Base-by-base conservation (phyloP, 495 filamentous ascomycete species). In the Neurospora sp. region DNA sequence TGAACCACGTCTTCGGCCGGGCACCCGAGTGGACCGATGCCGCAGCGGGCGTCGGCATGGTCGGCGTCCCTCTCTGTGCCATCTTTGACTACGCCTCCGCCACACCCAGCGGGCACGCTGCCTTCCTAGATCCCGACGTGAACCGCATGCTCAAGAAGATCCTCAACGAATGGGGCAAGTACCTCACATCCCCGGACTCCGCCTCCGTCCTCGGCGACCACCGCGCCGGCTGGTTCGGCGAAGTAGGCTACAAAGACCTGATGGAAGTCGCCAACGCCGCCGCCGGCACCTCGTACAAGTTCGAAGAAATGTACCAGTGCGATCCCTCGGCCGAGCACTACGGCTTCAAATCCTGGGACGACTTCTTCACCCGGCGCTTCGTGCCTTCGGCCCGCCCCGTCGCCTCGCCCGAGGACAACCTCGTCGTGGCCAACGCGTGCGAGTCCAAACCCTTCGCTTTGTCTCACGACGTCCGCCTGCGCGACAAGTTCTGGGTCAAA, bases 21-120 rank as follows among this genome's bases (percentile, higher is more conserved):
- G 89, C 88, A 0, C 90, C 91, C 1, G 83, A 87, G 70, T 92
- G 88, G 89, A 89, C 82, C 35, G 86, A 84, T 44, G 79, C 82
- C 10, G 84, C 81, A 0, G 83, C 79, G 40, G 81, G 86, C 0
- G 86, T 89, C 0, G 89, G 89, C 8, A 84, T 92, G 75, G 88
- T 92, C 35, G 91, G 91, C 0, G 81, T 91, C 1, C 91, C 91
- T 3, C 87, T 93, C 78, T 86, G 86, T 69, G 90, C 90, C 4
- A 84, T 93, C 31, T 86, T 93, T 16, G 90, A 92, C 76, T 93
- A 91, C 83, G 89, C 89, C 5, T 92, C 92, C 89, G 89, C 87
- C 12, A 93, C 91, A 0, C 84, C 87, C 0, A 88, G 85, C 69
- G 91, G 91, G 0, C 88, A 88, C 72, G 89, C 89, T 0, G 87